Conservation (phyloP, 345 rosid genomes). For the Atalantia buxifolia region DNA sequence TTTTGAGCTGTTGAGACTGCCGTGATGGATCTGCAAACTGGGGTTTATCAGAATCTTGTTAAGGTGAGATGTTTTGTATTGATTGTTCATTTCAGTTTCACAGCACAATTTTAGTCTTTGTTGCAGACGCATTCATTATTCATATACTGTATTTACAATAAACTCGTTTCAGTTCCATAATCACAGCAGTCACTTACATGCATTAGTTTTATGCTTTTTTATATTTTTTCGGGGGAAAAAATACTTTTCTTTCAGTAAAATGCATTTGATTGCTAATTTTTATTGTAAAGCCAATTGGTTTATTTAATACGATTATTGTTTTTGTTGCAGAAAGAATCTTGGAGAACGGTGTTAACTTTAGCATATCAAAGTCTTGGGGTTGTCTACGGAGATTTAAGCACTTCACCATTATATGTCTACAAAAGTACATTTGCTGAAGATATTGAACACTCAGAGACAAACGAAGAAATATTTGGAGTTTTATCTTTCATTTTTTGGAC, state of each 20-base stretch:
- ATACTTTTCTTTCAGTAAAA: background rate
- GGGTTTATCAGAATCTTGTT: constrained; percentile 31
- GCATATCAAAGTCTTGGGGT: constrained; percentile 89
- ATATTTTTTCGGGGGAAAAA: too few relatives aligned
- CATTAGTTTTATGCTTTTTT: too few relatives aligned
- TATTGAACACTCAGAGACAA: constrained; percentile 65
- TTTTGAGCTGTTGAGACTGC: constrained; percentile 22
- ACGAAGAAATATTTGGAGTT: constrained; percentile 90
- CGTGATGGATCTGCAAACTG: constrained; percentile 67
- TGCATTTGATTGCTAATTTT: background rate
- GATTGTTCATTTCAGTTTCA: constrained; percentile 2
- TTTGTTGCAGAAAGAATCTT: constrained; percentile 65
- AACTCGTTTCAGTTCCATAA: background rate
- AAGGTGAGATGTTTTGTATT: constrained; percentile 45
- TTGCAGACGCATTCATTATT: constrained; percentile 19
- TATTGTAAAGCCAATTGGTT: background rate
- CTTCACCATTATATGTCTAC: constrained; percentile 79
- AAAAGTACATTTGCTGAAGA: constrained; percentile 80
- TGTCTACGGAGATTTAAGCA: constrained; percentile 94
- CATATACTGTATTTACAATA: background rate
- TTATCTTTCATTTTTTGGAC: constrained; percentile 93
- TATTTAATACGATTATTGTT: constrained; percentile 2
- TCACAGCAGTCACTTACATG: background rate
- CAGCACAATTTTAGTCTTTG: constrained; percentile 2
- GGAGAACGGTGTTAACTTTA: constrained; percentile 77